Percentiles rank a stretch among this genome's conserved stretches.
phyloP scores from a whole-genome alignment of 192 early-diverging fungal species.

The Backusella macrospora region DNA sequence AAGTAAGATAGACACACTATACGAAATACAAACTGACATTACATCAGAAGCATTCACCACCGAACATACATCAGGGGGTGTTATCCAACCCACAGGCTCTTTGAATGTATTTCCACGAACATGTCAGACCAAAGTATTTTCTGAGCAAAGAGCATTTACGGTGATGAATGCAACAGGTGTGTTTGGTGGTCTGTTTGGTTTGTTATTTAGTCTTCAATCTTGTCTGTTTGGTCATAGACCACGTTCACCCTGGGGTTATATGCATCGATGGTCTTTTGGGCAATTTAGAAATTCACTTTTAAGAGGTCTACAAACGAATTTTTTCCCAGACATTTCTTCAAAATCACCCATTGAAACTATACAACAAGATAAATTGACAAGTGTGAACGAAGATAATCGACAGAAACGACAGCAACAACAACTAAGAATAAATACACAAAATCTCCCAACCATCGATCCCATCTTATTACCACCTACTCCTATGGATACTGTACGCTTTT shows the following conservation, averaged over 20 bases:
- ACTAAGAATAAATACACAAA: neutral
- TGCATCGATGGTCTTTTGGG: slow-evolving; percentile 44
- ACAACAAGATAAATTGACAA: neutral
- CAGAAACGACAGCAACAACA: neutral
- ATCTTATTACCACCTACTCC: neutral
- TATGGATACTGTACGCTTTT: slow-evolving; percentile 9
- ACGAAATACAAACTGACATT: neutral
- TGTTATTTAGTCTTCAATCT: slow-evolving; percentile 28
- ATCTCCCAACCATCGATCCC: neutral
- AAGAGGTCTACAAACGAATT: slow-evolving; percentile 11
- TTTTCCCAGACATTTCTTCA: slow-evolving; percentile 2
- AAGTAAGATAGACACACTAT: neutral
- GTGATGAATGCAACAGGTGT: slow-evolving; percentile 34
- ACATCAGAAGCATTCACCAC: neutral
- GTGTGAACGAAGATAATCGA: too few species aligned
- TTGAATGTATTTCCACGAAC: neutral
- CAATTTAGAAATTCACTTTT: slow-evolving; percentile 26
- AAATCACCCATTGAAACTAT: slow-evolving; percentile 7
- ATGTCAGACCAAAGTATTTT: neutral
- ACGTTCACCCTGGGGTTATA: slow-evolving; percentile 38
- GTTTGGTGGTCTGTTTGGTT: slow-evolving; percentile 35
- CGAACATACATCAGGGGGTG: neutral
- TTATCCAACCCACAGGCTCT: neutral
- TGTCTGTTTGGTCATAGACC: slow-evolving; percentile 40
- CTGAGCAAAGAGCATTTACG: slow-evolving; percentile 29